Base-by-base conservation (phyloP, 164 flowering plant species). In the Sextonia rubra region DNA sequence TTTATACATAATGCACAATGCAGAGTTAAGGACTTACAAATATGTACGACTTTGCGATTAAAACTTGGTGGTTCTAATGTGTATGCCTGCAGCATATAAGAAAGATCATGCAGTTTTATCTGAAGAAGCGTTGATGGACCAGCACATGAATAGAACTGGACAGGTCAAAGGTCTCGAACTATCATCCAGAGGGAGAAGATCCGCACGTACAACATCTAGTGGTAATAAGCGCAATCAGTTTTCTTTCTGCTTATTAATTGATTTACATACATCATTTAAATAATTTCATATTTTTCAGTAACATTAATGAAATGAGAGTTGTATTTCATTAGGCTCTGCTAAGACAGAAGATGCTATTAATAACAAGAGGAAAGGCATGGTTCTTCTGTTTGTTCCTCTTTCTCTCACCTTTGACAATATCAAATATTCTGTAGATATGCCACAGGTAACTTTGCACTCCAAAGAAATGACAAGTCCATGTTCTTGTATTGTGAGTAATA, bases 381-480 rank as follows among this genome's bases (percentile, higher is more conserved):
- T 83, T 75, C 88, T 88, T 26, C 91, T 88, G 22, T 86, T 61
- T 61, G 17, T 24, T 61, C 27, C 27, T 24, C 14, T 23, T 2
- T 24, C 64, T 25, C 30, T 25, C 71, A 75, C 85, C 22, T 85
- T 84, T 71, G 83, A 84, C 60, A 80, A 81, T 14, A 75, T 86
- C 66, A 73, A 68, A 68, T 86, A 84, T 58, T 69, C 84, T 18
- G 87, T 86, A 2, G 89, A 86, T 74, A 86, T 85, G 86, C 89
- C 87, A 71, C 79, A 77, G 84, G 89, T 86, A 79, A 17, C n/a
- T 23, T 8, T 4, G 17, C 4, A 15, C 20, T 27, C n/a, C 30
- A 26, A 12, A 32, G n/a, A 29, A 22, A 49, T 65, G n/a, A 17
- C 1, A 26, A 26, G 14, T 27, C 27, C 23, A 55, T 27, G 58